Conservation (phyloP, 164 flowering plant species). For the Magnolia sinica region DNA sequence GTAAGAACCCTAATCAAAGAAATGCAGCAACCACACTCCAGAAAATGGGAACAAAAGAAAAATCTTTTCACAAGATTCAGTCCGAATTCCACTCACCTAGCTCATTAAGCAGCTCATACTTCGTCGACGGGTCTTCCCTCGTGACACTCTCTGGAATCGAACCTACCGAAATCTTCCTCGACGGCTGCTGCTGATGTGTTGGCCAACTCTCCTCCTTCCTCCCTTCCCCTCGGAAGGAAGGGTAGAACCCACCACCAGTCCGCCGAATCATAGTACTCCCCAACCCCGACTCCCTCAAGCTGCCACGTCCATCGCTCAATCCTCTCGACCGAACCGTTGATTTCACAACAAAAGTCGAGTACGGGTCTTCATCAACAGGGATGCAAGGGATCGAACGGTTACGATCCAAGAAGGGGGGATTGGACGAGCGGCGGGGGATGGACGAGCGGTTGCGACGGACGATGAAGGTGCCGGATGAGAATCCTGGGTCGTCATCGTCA, state of each 20-base stretch:
- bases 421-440: slow-evolving; percentile 10
- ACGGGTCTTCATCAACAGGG: slow-evolving; percentile 45
- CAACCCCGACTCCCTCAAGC: slow-evolving; percentile 18
- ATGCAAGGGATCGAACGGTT: slow-evolving; percentile 13
- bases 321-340: slow-evolving; percentile 29
- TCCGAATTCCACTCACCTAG: slow-evolving; percentile 55
- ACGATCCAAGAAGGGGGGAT: slow-evolving; percentile 21
- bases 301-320: slow-evolving; percentile 24
- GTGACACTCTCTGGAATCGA: slow-evolving; percentile 84
- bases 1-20: too few species aligned
- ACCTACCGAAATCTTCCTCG: slow-evolving; percentile 65
- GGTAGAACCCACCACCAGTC: slow-evolving; percentile 25
- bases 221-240: slow-evolving; percentile 42
- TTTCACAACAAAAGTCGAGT: slow-evolving; percentile 74
- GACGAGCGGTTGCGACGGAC: slow-evolving; percentile 37
- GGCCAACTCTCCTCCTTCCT: slow-evolving; percentile 78
- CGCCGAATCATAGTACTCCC: slow-evolving; percentile 61
- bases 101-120: slow-evolving; percentile 85
- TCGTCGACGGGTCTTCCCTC: slow-evolving; percentile 81
- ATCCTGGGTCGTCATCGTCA: slow-evolving; percentile 20
- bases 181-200: slow-evolving; percentile 28
- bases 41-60: neutral
- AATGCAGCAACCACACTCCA: neutral
- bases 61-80: neutral
- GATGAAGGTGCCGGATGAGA: slow-evolving; percentile 68